Percentiles rank a stretch among this genome's conserved stretches.
phyloP scores from a whole-genome alignment of 495 filamentous ascomycete species.

The Venustampulla echinocandica region DNA sequence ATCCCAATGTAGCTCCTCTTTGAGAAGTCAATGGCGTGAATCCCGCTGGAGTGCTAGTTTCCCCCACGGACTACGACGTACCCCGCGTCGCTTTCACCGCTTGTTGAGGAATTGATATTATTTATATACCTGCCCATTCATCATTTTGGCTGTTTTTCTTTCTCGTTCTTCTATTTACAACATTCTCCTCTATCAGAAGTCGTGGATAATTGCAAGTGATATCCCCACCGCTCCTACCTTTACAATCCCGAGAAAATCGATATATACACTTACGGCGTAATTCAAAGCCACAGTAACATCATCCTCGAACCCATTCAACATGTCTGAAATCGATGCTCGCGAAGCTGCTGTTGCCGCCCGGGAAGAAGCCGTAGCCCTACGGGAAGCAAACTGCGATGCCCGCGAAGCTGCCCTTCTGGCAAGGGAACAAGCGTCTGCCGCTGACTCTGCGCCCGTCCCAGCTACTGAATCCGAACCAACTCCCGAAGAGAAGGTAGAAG shows the following conservation, averaged over 20 bases:
- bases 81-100: background rate
- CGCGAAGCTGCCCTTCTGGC: constrained; percentile 6
- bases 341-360: constrained; percentile 15
- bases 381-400: constrained; percentile 5
- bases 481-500: too few relatives aligned
- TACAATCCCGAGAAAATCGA: background rate
- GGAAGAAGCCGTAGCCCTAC: constrained; percentile 1
- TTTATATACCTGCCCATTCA: constrained; percentile 2
- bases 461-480: constrained; percentile 1
- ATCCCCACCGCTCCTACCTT: background rate
- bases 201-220: background rate
- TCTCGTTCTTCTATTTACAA: background rate
- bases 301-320: background rate
- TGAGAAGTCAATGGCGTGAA: background rate
- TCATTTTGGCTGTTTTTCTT: background rate
- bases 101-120: background rate
- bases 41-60: background rate
- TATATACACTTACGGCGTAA: background rate
- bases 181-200: background rate
- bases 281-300: background rate
- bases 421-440: background rate
- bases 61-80: background rate
- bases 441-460: background rate
- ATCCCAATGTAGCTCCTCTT: constrained; percentile 2
- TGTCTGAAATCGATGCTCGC: constrained; percentile 9